These are phyloP conservation scores for Ilyonectria sp. DNA, from an alignment of 2,329 filamentous ascomycete species.

Conservation along the genomic window DNA sequence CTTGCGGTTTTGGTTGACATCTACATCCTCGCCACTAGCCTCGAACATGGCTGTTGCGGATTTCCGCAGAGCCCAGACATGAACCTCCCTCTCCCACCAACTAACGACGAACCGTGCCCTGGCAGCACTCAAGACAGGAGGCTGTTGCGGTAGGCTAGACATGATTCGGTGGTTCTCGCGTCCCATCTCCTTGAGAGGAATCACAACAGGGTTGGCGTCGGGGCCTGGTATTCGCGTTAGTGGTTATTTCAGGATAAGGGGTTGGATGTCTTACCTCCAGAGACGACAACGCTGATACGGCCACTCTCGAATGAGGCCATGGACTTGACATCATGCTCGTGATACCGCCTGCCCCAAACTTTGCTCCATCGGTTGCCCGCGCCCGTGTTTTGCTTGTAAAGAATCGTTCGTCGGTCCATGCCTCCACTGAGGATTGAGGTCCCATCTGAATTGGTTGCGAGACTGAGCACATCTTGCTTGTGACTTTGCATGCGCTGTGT, in stretches of 20 bases:
- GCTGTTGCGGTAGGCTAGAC: conserved; percentile 85
- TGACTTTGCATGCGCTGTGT: conserved; percentile 89
- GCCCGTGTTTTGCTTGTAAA: conserved; percentile 79
- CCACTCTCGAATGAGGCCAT: conserved; percentile 91
- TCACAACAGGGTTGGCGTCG: conserved; percentile 85
- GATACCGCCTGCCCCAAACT: conserved; percentile 87
- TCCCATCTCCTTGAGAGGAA: conserved; percentile 81
- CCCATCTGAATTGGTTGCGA: conserved; percentile 87
- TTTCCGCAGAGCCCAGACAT: conserved; percentile 79
- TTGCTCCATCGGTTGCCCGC: conserved; percentile 83
- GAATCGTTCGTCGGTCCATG: conserved; percentile 89
- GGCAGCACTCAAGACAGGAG: conserved; percentile 80
- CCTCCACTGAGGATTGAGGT: conserved; percentile 89
- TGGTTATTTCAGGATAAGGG: not conserved
- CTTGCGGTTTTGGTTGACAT: conserved; percentile 70
- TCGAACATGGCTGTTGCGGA: conserved; percentile 64
- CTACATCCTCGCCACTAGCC: conserved; percentile 56
- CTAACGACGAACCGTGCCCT: conserved; percentile 84
- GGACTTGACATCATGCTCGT: conserved; percentile 94
- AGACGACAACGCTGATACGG: conserved; percentile 88
- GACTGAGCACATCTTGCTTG: conserved; percentile 89
- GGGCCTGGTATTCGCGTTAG: conserved; percentile 70
- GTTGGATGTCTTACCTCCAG: conserved; percentile 79
- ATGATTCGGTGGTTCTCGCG: conserved; percentile 87
- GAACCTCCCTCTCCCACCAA: conserved; percentile 93